Conservation (phyloP, 345 rosid species). For the Lepidium africanum region DNA sequence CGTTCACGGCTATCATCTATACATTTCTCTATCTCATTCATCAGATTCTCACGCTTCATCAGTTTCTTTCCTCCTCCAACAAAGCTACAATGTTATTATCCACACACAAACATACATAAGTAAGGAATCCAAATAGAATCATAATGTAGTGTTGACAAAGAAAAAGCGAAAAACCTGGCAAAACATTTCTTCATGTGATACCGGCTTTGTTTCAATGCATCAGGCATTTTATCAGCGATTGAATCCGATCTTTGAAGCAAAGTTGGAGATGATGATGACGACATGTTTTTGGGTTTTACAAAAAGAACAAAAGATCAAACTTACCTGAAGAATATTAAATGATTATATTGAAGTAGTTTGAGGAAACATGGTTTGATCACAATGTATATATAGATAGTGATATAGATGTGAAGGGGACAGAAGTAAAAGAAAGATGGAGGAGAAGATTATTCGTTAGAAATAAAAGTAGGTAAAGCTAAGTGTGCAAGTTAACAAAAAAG, state of each 20-base stretch:
- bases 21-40: constrained; percentile 56
- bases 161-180: constrained; percentile 36
- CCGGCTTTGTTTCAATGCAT: constrained; percentile 67
- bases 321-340: not conserved
- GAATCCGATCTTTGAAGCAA: constrained; percentile 52
- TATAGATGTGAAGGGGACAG: constrained; percentile 7
- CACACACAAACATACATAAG: not conserved
- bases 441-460: constrained; percentile 44
- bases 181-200: constrained; percentile 79
- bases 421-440: constrained; percentile 18
- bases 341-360: constrained; percentile 18
- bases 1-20: constrained; percentile 57
- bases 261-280: constrained; percentile 23
- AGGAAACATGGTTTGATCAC: constrained; percentile 6
- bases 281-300: constrained; percentile 21
- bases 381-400: not conserved
- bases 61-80: constrained; percentile 55
- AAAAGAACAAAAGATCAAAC: constrained; percentile 10
- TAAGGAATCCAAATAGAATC: not conserved
- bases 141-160: not conserved
- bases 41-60: constrained; percentile 51
- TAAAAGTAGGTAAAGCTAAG: constrained; percentile 28
- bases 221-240: constrained; percentile 80
- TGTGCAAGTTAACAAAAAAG: constrained; percentile 13
- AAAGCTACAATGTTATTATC: constrained; percentile 31